phyloP scores from a whole-genome alignment of 371 early-diverging fungal genomes.

The Zychaea mexicana region DNA sequence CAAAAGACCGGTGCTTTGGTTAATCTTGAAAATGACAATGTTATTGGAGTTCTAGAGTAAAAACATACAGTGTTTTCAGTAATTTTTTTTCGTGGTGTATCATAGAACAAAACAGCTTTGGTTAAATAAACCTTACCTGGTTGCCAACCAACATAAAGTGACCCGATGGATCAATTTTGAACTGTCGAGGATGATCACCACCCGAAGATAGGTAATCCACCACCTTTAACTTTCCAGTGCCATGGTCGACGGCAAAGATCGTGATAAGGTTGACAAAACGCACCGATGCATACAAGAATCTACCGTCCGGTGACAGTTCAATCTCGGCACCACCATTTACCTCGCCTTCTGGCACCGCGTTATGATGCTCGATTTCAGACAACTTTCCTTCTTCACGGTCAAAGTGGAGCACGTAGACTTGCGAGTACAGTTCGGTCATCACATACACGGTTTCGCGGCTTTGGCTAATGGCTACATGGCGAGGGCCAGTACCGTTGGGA shows the following conservation, averaged over 20 bases:
- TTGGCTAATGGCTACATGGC: constrained; percentile 41
- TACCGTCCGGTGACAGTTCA: constrained; percentile 35
- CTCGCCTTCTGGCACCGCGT: constrained; percentile 25
- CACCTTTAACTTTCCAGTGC: constrained; percentile 34
- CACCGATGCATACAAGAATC: constrained; percentile 40
- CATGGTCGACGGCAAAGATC: constrained; percentile 31
- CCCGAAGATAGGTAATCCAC: constrained; percentile 30
- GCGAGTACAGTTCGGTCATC: constrained; percentile 32
- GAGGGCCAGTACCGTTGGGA: constrained; percentile 44
- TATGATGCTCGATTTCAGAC: constrained; percentile 29
- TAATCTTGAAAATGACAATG: constrained; percentile 39
- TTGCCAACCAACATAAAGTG: constrained; percentile 40
- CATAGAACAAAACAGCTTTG: no score
- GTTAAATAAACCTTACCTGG: constrained; percentile 19
- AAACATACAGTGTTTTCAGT: neutral
- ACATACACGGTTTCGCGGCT: constrained; percentile 35
- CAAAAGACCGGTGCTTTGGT: constrained; percentile 31
- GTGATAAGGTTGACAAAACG: constrained; percentile 43
- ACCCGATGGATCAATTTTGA: constrained; percentile 46
- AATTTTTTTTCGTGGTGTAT: no score
- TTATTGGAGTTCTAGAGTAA: constrained; percentile 39
- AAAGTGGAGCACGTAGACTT: constrained; percentile 37
- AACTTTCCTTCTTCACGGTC: constrained; percentile 33
- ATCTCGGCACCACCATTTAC: constrained; percentile 42
- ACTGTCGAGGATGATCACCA: constrained; percentile 48